These are phyloP conservation scores for Cryptococcus maquisensis DNA, from an alignment of 1,284 basidiomycete species.

Conservation along the genomic window DNA sequence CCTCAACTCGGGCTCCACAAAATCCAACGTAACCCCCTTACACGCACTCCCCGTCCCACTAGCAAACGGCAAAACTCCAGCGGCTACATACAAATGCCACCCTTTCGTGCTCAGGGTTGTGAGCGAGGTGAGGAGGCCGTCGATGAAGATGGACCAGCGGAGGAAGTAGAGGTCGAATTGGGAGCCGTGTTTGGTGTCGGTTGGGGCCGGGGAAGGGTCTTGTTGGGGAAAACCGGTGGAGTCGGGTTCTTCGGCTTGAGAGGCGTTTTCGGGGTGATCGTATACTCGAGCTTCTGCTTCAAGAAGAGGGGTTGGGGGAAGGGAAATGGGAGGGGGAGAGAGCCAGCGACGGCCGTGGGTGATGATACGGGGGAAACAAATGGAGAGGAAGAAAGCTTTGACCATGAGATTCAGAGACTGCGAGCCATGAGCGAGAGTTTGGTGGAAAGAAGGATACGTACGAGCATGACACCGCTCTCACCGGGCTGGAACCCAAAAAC, in stretches of 20 bases:
- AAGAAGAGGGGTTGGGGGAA: background rate
- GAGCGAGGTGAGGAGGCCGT: conserved; percentile 37
- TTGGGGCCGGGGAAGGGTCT: conserved; percentile 16
- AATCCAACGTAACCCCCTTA: conserved; percentile 47
- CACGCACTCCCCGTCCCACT: conserved; percentile 44
- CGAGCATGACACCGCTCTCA: conserved; percentile 36
- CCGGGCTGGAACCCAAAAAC: conserved; percentile 36
- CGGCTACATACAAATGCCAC: conserved; percentile 46
- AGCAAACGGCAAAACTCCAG: conserved; percentile 43
- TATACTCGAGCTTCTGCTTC: no score
- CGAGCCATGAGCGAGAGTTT: background rate
- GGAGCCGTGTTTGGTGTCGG: conserved; percentile 25
- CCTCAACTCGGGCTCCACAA: conserved; percentile 32
- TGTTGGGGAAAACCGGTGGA: conserved; percentile 14
- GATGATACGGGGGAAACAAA: conserved; percentile 43
- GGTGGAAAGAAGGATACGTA: conserved; percentile 11
- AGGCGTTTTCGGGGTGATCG: conserved; percentile 20
- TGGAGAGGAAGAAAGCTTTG: conserved; percentile 40
- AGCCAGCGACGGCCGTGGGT: conserved; percentile 26
- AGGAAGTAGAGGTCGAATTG: conserved; percentile 46
- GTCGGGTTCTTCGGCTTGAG: conserved; percentile 23
- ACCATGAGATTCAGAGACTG: conserved; percentile 30
- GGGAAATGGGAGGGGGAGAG: conserved; percentile 4
- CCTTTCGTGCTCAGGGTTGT: conserved; percentile 22
- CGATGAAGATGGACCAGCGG: conserved; percentile 40